Evolutionary conservation across 1,284 basidiomycete species (phyloP).

Genomic region (Rhodofomes roseus): DNA sequence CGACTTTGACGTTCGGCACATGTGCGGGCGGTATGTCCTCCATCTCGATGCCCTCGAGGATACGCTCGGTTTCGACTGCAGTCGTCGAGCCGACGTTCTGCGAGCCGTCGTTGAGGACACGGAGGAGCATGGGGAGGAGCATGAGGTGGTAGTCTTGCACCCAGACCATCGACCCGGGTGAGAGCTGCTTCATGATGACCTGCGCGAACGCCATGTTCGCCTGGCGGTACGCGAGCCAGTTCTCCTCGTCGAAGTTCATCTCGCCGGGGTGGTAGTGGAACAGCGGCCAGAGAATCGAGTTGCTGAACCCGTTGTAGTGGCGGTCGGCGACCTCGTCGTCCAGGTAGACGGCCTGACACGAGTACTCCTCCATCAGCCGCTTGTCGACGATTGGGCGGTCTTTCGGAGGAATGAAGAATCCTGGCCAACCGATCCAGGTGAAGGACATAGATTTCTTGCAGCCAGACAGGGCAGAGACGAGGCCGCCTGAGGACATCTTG

Average conservation of each 20-base stretch:
- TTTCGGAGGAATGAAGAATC: conserved; percentile 85
- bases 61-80: conserved; percentile 65
- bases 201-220: conserved; percentile 96
- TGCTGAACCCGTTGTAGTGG: conserved; percentile 99
- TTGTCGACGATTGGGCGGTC: conserved; percentile 85
- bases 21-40: conserved; percentile 42
- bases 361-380: conserved; percentile 90
- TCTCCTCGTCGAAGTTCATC: conserved; percentile 99
- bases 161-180: conserved; percentile 93
- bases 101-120: conserved; percentile 80
- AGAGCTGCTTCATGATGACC: conserved; percentile 74
- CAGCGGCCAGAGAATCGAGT: conserved; percentile 98
- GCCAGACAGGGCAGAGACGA: conserved; percentile 91
- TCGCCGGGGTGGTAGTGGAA: conserved; percentile 99
- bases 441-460: conserved; percentile 97
- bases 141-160: conserved; percentile 98
- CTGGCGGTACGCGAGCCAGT: conserved; percentile 97
- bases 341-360: conserved; percentile 96
- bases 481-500: conserved; percentile 95
- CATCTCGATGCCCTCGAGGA: conserved; percentile 72
- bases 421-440: conserved; percentile 94
- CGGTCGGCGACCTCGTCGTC: conserved; percentile 96
- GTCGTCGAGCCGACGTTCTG: conserved; percentile 59
- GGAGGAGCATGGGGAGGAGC: conserved; percentile 94
- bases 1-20: conserved; percentile 79